phyloP scores from a whole-genome alignment of 2,329 filamentous ascomycete species.

The Reticulascus tulasneorum region DNA sequence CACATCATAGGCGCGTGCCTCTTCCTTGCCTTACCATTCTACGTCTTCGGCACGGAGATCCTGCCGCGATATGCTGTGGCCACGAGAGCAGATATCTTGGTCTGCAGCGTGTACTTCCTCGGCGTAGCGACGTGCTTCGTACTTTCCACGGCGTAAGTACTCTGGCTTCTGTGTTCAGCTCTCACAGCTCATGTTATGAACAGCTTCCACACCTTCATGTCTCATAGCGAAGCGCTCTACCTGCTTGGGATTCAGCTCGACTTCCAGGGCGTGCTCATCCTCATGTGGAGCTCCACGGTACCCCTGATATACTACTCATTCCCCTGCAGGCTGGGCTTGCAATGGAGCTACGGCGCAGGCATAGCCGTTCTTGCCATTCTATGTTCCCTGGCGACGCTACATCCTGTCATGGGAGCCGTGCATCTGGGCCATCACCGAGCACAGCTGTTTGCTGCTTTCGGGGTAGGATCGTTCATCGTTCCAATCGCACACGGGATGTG shows the following conservation, averaged over 20 bases:
- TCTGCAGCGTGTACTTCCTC: conserved; percentile 37
- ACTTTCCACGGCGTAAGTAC: conserved; percentile 37
- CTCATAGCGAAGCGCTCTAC: conserved; percentile 46
- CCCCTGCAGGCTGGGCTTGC: conserved; percentile 24
- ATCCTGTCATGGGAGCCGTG: conserved; percentile 7
- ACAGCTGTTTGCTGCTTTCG: conserved; percentile 7
- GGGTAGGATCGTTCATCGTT: conserved; percentile 5
- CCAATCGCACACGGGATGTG: conserved; percentile 7
- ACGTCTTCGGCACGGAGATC: conserved; percentile 30
- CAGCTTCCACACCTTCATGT: conserved; percentile 54
- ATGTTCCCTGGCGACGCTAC: conserved; percentile 24
- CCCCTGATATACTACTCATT: conserved; percentile 57
- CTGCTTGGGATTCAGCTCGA: conserved; percentile 55
- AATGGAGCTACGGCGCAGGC: conserved; percentile 29
- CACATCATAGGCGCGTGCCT: conserved; percentile 36
- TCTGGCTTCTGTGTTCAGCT: not conserved
- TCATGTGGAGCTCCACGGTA: conserved; percentile 60
- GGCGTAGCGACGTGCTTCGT: conserved; percentile 42
- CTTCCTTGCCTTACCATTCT: conserved; percentile 33
- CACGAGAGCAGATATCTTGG: conserved; percentile 31
- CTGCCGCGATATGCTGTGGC: conserved; percentile 31
- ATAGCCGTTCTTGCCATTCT: conserved; percentile 29
- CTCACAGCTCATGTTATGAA: no score
- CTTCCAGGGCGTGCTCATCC: conserved; percentile 55
- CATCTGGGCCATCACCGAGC: conserved; percentile 12